Evolutionary conservation across 75 land plant species (phyloP).

Genomic region (Gnetum montanum): DNA sequence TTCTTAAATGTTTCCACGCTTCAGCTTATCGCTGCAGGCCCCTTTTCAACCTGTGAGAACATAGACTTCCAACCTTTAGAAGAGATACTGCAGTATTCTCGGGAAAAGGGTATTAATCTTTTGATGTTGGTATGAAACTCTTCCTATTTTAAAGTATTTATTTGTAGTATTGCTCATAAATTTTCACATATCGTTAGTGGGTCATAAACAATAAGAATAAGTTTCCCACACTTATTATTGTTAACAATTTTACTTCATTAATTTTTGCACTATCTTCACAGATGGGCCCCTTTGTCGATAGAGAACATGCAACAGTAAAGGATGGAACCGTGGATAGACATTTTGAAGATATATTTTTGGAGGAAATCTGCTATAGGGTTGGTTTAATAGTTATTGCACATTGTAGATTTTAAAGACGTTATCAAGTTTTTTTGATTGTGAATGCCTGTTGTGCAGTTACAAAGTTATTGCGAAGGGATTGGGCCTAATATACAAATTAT

Average conservation of each 20-base stretch:
- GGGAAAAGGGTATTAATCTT: constrained; percentile 62
- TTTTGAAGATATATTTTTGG: constrained; percentile 67
- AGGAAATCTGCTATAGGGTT: constrained; percentile 71
- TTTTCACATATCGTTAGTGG: no score
- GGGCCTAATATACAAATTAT: constrained; percentile 60
- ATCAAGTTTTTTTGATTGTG: no score
- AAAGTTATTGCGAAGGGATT: no score
- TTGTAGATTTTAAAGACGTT: no score
- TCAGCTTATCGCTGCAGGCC: constrained; percentile 88
- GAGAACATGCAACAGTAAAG: constrained; percentile 88
- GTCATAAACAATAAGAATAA: no score
- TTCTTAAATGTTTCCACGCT: constrained; percentile 1
- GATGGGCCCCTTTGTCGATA: constrained; percentile 96
- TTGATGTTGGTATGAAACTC: constrained; percentile 69
- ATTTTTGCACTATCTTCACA: constrained; percentile 21
- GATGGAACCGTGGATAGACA: constrained; percentile 49
- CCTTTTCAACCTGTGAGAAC: constrained; percentile 86
- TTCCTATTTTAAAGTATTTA: no score
- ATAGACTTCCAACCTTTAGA: constrained; percentile 75
- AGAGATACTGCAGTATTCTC: constrained; percentile 71
- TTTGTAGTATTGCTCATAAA: no score
- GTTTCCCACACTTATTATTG: no score
- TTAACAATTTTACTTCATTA: no score
- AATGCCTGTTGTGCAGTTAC: no score
- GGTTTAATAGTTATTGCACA: no score